phyloP scores from a whole-genome alignment of 2,329 filamentous ascomycete genomes.

The Aspergillus melleus region DNA sequence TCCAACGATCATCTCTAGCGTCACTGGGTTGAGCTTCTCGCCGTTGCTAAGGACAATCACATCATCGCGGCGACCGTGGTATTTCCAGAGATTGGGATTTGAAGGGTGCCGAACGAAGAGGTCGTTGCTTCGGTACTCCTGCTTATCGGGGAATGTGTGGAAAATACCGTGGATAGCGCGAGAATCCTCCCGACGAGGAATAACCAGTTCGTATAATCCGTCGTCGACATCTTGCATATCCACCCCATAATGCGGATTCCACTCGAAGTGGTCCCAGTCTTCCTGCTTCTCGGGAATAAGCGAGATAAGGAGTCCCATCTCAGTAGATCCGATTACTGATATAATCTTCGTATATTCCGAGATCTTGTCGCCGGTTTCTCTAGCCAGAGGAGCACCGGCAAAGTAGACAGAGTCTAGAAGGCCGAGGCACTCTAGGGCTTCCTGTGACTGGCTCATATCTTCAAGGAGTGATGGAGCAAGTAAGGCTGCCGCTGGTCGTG shows the following conservation, averaged over 20 bases:
- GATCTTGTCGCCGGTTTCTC: constrained; percentile 9
- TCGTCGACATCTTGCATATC: constrained; percentile 30
- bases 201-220: constrained; percentile 27
- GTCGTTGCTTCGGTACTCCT: constrained; percentile 41
- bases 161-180: constrained; percentile 29
- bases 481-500: constrained; percentile 14
- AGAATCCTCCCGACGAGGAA: constrained; percentile 15
- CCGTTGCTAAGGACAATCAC: constrained; percentile 48
- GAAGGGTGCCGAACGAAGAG: constrained; percentile 40
- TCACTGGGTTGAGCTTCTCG: constrained; percentile 47
- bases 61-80: constrained; percentile 35
- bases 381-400: constrained; percentile 16
- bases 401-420: constrained; percentile 16
- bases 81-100: constrained; percentile 20
- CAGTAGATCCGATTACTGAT: constrained; percentile 17
- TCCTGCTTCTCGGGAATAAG: constrained; percentile 14
- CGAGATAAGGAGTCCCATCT: constrained; percentile 15
- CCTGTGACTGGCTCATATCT: constrained; percentile 17
- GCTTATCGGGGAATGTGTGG: constrained; percentile 37
- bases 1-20: constrained; percentile 40
- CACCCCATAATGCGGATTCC: constrained; percentile 28
- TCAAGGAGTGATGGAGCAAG: constrained; percentile 22
- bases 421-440: constrained; percentile 11
- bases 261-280: constrained; percentile 39
- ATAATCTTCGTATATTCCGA: constrained; percentile 4